phyloP scores from a whole-genome alignment of 2,329 filamentous ascomycete genomes.

The Parascedosporium putredinis region DNA sequence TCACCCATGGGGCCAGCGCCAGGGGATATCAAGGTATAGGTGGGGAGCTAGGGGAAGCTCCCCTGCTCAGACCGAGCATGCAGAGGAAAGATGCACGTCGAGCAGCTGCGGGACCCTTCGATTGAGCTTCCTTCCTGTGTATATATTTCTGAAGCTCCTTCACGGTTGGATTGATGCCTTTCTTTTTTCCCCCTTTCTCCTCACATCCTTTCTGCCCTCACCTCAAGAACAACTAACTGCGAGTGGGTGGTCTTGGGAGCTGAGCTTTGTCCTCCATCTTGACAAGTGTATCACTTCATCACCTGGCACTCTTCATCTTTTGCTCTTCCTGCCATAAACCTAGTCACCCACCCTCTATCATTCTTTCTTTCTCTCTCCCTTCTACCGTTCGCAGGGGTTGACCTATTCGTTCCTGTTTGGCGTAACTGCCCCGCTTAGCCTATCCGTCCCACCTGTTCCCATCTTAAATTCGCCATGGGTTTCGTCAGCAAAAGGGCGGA shows the following conservation, averaged over 20 bases:
- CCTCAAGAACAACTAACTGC: too few relatives aligned
- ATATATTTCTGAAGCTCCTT: background rate
- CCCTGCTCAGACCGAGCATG: too few relatives aligned
- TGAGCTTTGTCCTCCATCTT: too few relatives aligned
- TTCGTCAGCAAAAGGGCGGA: background rate
- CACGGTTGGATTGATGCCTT: background rate
- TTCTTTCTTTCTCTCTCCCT: background rate
- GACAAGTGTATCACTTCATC: too few relatives aligned
- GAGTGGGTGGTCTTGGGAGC: too few relatives aligned
- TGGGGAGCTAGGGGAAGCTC: too few relatives aligned
- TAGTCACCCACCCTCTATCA: background rate
- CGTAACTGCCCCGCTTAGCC: too few relatives aligned
- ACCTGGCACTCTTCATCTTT: too few relatives aligned
- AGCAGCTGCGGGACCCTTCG: background rate
- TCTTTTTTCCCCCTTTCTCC: background rate
- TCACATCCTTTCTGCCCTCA: background rate
- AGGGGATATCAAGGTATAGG: background rate
- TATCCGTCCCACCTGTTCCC: too few relatives aligned
- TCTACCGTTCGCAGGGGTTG: background rate
- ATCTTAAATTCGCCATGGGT: background rate
- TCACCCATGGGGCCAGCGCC: background rate
- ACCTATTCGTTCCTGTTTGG: too few relatives aligned
- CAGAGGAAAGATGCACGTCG: background rate
- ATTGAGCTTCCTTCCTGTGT: too few relatives aligned
- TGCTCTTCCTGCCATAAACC: too few relatives aligned